Conservation (phyloP, 1,284 basidiomycete species). For the Violaceomyces palustris region DNA sequence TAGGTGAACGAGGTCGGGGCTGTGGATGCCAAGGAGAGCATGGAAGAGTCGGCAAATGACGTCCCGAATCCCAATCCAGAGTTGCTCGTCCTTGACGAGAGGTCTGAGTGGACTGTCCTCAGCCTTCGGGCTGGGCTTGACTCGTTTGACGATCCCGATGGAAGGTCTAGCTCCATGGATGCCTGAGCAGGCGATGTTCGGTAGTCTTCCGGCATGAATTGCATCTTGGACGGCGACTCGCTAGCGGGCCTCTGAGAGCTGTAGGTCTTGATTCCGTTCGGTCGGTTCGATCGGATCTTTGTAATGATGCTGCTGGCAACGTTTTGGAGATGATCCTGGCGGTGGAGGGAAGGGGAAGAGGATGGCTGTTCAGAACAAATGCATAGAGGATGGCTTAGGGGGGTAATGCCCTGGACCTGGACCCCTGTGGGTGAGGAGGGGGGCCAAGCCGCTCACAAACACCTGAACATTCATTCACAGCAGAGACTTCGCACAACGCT, state of each 20-base stretch:
- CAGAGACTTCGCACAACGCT: too few relatives aligned
- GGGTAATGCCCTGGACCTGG: too few relatives aligned
- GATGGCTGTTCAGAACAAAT: too few relatives aligned
- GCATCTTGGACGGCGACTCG: constrained; percentile 4
- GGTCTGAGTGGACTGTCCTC: constrained; percentile 22
- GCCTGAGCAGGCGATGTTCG: constrained; percentile 9
- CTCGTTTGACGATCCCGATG: too few relatives aligned
- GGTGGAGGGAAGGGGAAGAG: not conserved
- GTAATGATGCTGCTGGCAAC: constrained; percentile 42
- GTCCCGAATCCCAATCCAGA: constrained; percentile 19
- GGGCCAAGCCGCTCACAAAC: too few relatives aligned
- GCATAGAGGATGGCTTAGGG: too few relatives aligned
- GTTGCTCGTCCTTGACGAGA: constrained; percentile 27
- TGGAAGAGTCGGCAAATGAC: constrained; percentile 31
- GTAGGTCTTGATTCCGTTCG: constrained; percentile 32
- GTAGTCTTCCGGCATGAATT: constrained; percentile 5
- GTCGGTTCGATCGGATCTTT: constrained; percentile 41
- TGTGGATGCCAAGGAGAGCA: constrained; percentile 39
- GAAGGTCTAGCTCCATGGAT: constrained; percentile 21
- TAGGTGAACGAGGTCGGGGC: constrained; percentile 31
- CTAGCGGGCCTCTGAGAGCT: constrained; percentile 16
- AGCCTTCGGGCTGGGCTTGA: constrained; percentile 5
- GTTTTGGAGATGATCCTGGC: constrained; percentile 43
- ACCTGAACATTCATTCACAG: too few relatives aligned
- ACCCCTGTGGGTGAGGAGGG: too few relatives aligned